Base-by-base conservation (phyloP, 495 filamentous ascomycete genomes). In the Penicillium mononematosum region DNA sequence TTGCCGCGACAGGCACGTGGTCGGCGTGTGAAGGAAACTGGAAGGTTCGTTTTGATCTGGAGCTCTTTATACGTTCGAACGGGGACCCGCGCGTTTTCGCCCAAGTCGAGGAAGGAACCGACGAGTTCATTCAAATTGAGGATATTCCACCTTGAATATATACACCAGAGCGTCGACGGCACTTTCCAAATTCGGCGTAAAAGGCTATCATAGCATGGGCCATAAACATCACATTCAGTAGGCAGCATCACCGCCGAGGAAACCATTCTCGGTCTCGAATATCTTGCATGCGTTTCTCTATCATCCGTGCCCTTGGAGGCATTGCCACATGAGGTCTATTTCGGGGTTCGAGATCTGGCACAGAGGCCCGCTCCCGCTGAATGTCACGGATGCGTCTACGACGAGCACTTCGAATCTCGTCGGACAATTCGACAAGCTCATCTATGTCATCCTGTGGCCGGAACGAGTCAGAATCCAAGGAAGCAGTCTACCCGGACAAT, bases 371-470 rank as follows among this genome's bases (percentile, higher is more conserved):
- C 75, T 96, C 89, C 59, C 82, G 91, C 58, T 95, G 82, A 58
- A 96, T 88, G 66, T 96, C 88, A 50, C 84, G 83, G 60, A 90
- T 86, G 43, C 92, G 85, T 49, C 88, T 83, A 61, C 82, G 85
- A 61, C 92, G 88, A 38, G 84, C 80, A 39, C 79, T 80, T 39
- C 91, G 89, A 68, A 98, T 92, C 4, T 89, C 82, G 50, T 96
- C 88, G 4, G 92, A 90, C 4, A 90, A 62, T 53, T 92, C 81
- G 46, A 96, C 87, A 11, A 98, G 85, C 20, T 67, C 87, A 42
- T 88, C 81, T 25, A 98, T 91, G 60, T 98, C 91, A 56, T 94
- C 90, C 91, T 96, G 63, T 55, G 42, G 17, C 57, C 75, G 67
- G 36, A 31, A 39, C 41, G 9, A 22, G 46, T 56, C 6, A 36